Evolutionary conservation across 768 basidiomycete genomes (phyloP), one percentile per base, ranked within the genome.

Genomic region (Mycena albidolilacea): DNA sequence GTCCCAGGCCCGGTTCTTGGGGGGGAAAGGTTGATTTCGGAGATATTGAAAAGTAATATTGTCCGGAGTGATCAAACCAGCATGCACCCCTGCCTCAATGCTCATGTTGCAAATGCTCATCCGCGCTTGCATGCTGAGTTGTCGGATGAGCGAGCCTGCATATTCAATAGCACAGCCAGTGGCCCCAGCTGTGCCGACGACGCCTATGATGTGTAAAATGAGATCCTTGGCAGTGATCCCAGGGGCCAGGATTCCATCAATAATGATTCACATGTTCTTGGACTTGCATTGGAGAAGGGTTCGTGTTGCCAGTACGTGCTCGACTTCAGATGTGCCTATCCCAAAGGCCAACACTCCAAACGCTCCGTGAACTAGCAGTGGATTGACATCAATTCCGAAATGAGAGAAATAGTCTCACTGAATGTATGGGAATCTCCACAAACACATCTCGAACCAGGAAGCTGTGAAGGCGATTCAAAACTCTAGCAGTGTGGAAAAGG

Each of bases 71-170:
- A 97, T 88, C 95, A 97, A 95, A 62, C 95, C 95, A 8, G 96
- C 96, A 77, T 96, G 90, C 77, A 95, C 95, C 76, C 96, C 95
- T 67, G 92, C 95, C 81, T 97, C 95, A 79, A 97, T 97, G 72
- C 95, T 96, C 95, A 97, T 97, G 84, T 97, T 97, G 84, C 95
- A 96, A 71, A 91, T 90, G 78, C 92, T 94, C 93, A 94, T 95
- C 60, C 95, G 90, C 44, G 93, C 94, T 81, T 97, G 96, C 94
- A 97, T 95, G 79, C 92, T 93, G 78, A 95, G 90, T 14, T 85
- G 87, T 68, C 93, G 92, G 83, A 95, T 93, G 67, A 95, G 92
- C 10, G 92, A 93, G 19, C 96, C 96, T 69, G 93, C 90, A 78
- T 93, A 97, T 83, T 97, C 96, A 79, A 97, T 96, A 69, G 96